A percentile compares a stretch with the other conserved stretches of the same genome.
These are phyloP conservation scores for Phytophthora quininea DNA, from an alignment of 352 stramenopile species.

Conservation along the genomic window DNA sequence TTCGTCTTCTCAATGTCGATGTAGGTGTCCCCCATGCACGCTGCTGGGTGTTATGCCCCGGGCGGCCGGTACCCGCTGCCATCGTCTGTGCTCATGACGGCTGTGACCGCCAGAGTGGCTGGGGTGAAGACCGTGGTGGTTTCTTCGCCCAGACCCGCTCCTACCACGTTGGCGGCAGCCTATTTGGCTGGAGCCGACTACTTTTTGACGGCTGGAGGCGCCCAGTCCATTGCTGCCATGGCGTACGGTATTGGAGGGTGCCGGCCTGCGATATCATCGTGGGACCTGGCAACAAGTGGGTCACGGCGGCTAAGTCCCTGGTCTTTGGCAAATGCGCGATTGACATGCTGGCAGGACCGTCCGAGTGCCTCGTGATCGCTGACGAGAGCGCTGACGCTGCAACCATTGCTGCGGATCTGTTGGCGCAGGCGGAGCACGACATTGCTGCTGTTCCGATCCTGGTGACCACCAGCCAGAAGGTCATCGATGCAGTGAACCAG, in stretches of 20 bases:
- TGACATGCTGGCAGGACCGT: conserved; percentile 99
- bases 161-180: conserved; percentile 94
- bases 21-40: conserved; percentile 60
- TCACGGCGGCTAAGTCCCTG: conserved; percentile 98
- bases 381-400: conserved; percentile 87
- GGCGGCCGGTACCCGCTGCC: conserved; percentile 97
- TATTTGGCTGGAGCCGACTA: conserved; percentile 94
- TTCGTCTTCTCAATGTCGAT: conserved; percentile 1
- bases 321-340: conserved; percentile 98
- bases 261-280: conserved; percentile 98
- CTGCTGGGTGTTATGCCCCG: conserved; percentile 97
- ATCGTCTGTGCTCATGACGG: conserved; percentile 98
- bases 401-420: conserved; percentile 78
- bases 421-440: conserved; percentile 96
- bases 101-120: conserved; percentile 93
- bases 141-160: conserved; percentile 91
- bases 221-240: conserved; percentile 94
- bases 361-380: conserved; percentile 98
- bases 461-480: conserved; percentile 85
- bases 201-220: conserved; percentile 79
- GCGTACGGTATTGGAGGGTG: conserved; percentile 94
- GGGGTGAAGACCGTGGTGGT: conserved; percentile 95
- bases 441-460: conserved; percentile 97
- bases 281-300: conserved; percentile 99
- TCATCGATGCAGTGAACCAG: conserved; percentile 93